A percentile compares a stretch with the other conserved stretches of the same genome.
Evolutionary conservation across 2,329 filamentous ascomycete genomes (phyloP).

Genomic region (Calonectria fujianensis): DNA sequence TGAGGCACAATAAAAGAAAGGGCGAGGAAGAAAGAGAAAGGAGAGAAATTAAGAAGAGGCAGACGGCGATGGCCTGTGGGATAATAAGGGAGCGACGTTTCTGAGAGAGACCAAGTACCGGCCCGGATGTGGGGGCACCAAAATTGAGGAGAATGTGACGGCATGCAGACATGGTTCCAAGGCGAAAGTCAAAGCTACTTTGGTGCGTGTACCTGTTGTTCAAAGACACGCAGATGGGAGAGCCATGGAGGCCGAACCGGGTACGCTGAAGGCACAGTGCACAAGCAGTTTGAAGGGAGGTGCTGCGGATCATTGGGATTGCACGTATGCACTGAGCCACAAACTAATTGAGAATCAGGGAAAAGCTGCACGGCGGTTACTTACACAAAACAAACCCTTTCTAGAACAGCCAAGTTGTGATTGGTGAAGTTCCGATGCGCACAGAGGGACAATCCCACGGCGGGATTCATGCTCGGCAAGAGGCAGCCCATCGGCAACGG

Average conservation of each 20-base stretch:
- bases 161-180: conserved; percentile 28
- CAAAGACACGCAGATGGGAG: conserved; percentile 20
- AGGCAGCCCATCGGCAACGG: conserved; percentile 28
- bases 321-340: conserved; percentile 29
- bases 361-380: conserved; percentile 5
- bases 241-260: conserved; percentile 8
- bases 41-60: background rate
- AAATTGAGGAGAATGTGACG: conserved; percentile 32
- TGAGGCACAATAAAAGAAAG: conserved; percentile 24
- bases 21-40: conserved; percentile 11
- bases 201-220: conserved; percentile 17
- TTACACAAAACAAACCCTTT: conserved; percentile 23
- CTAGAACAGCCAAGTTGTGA: conserved; percentile 9
- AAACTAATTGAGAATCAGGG: conserved; percentile 8
- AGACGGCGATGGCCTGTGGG: background rate
- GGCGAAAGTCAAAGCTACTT: conserved; percentile 26
- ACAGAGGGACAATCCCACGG: conserved; percentile 12
- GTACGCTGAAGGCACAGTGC: conserved; percentile 8
- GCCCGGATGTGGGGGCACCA: conserved; percentile 29
- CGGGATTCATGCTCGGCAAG: background rate
- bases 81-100: conserved; percentile 19
- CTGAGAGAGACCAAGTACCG: conserved; percentile 26
- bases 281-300: conserved; percentile 19
- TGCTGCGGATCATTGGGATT: conserved; percentile 6
- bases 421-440: conserved; percentile 19